Conservation (phyloP, 176 grass and related monocot species). For the Avena atlantica region DNA sequence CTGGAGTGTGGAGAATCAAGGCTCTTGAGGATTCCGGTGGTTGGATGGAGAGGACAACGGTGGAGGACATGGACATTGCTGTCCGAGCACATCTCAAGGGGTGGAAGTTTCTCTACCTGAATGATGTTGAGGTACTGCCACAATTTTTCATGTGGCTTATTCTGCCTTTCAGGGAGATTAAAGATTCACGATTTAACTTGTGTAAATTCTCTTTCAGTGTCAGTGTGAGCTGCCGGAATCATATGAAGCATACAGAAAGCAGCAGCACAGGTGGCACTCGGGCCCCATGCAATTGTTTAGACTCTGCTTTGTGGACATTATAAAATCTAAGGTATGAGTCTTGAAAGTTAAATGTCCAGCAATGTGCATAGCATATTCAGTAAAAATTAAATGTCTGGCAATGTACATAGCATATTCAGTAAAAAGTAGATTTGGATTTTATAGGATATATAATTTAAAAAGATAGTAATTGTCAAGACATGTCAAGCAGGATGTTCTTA, state of each 20-base stretch:
- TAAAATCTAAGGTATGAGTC: slow-evolving; percentile 71
- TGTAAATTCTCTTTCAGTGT: slow-evolving; percentile 56
- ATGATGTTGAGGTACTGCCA: slow-evolving; percentile 80
- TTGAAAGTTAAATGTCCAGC: slow-evolving; percentile 27
- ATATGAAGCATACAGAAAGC: slow-evolving; percentile 91
- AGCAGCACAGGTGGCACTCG: slow-evolving; percentile 92
- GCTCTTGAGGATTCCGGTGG: slow-evolving; percentile 90
- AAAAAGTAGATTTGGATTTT: slow-evolving; percentile 23
- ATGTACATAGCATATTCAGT: not conserved
- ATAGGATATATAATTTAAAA: not conserved
- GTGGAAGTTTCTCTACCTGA: slow-evolving; percentile 91
- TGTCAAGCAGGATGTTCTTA: not conserved
- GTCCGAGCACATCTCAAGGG: slow-evolving; percentile 89
- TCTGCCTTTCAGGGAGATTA: not conserved
- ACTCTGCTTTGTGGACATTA: slow-evolving; percentile 76
- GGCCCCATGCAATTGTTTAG: slow-evolving; percentile 90
- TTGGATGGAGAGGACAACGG: slow-evolving; percentile 90
- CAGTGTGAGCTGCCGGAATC: slow-evolving; percentile 93
- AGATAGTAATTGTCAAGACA: slow-evolving; percentile 14
- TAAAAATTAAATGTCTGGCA: slow-evolving; percentile 35
- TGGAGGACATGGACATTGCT: slow-evolving; percentile 96
- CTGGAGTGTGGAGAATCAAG: slow-evolving; percentile 88
- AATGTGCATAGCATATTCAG: not conserved
- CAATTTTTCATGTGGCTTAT: not conserved
- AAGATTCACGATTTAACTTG: slow-evolving; percentile 20